phyloP scores from a whole-genome alignment of 805 yeast genomes.

The Middelhovenomyces tepae region DNA sequence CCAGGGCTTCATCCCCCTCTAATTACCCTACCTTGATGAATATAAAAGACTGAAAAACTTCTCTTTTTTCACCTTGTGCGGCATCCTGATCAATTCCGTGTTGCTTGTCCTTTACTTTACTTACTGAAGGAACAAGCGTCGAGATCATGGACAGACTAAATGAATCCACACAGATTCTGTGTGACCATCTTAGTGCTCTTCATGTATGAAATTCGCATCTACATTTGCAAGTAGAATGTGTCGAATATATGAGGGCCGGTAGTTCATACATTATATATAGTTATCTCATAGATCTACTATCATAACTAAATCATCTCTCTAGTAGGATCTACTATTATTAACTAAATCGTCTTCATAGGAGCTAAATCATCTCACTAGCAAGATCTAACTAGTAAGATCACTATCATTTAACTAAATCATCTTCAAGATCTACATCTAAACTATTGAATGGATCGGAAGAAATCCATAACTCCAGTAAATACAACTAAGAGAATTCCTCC shows the following conservation, averaged over 20 bases:
- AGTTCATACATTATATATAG: slow-evolving; percentile 42
- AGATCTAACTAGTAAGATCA: too few species aligned
- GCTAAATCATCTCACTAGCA: too few species aligned
- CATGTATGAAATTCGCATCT: slow-evolving; percentile 25
- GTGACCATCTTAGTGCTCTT: slow-evolving; percentile 59
- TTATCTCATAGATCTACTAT: too few species aligned
- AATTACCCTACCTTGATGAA: too few species aligned
- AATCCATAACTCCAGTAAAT: slow-evolving; percentile 91
- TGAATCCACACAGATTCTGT: slow-evolving; percentile 13
- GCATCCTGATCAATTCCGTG: slow-evolving; percentile 75
- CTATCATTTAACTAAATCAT: too few species aligned
- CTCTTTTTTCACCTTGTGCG: slow-evolving; percentile 39
- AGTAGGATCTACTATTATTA: too few species aligned
- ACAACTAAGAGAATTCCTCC: slow-evolving; percentile 97
- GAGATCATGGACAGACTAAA: slow-evolving; percentile 60
- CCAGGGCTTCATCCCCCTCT: too few species aligned
- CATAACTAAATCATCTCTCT: too few species aligned
- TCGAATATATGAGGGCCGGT: slow-evolving; percentile 50
- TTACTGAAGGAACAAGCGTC: slow-evolving; percentile 48
- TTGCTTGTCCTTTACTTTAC: slow-evolving; percentile 42
- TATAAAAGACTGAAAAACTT: too few species aligned
- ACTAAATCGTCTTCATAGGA: too few species aligned
- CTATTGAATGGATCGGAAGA: slow-evolving; percentile 41
- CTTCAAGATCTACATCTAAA: neutral
- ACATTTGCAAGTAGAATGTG: slow-evolving; percentile 33